Percentiles rank a stretch among this genome's conserved stretches.
These are phyloP conservation scores for Aspergillus caelatus DNA, from an alignment of 2,329 filamentous ascomycete species.

Conservation along the genomic window DNA sequence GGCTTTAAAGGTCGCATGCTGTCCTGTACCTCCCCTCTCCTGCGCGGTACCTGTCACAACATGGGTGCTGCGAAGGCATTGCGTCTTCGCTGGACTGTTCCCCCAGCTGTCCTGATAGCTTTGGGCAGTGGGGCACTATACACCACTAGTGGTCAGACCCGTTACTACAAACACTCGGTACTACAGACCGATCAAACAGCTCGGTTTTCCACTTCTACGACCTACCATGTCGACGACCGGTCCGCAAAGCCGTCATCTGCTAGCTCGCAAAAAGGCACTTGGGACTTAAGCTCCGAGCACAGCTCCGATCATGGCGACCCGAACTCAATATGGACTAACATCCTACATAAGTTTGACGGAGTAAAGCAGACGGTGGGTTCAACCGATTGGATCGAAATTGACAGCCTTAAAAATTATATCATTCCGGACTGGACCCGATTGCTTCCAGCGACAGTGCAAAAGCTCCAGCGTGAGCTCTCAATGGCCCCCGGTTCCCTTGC, in stretches of 20 bases:
- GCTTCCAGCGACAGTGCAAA: slow-evolving; percentile 75
- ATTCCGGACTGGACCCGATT: slow-evolving; percentile 80
- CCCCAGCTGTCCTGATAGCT: slow-evolving; percentile 36
- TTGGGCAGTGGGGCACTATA: slow-evolving; percentile 30
- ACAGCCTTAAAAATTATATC: slow-evolving; percentile 68
- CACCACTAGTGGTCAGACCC: slow-evolving; percentile 29
- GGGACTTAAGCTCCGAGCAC: slow-evolving; percentile 10
- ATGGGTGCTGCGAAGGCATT: slow-evolving; percentile 40
- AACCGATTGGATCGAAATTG: slow-evolving; percentile 49
- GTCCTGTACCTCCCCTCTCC: slow-evolving; percentile 15
- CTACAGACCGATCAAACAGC: slow-evolving; percentile 25
- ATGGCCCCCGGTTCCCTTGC: slow-evolving; percentile 86
- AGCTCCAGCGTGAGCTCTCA: slow-evolving; percentile 84
- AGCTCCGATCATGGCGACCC: slow-evolving; percentile 28
- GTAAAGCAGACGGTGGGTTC: slow-evolving; percentile 44
- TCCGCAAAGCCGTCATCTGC: slow-evolving; percentile 6
- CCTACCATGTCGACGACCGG: slow-evolving; percentile 16
- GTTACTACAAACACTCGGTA: slow-evolving; percentile 24
- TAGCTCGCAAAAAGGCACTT: slow-evolving; percentile 5
- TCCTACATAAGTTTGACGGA: slow-evolving; percentile 53
- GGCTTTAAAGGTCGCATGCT: slow-evolving; percentile 27
- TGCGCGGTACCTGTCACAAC: slow-evolving; percentile 27
- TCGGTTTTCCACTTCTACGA: slow-evolving; percentile 27
- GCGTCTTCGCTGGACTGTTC: slow-evolving; percentile 39
- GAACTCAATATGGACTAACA: slow-evolving; percentile 48